Base-by-base conservation (phyloP, 805 yeast species). In the Starmera caribaea region DNA sequence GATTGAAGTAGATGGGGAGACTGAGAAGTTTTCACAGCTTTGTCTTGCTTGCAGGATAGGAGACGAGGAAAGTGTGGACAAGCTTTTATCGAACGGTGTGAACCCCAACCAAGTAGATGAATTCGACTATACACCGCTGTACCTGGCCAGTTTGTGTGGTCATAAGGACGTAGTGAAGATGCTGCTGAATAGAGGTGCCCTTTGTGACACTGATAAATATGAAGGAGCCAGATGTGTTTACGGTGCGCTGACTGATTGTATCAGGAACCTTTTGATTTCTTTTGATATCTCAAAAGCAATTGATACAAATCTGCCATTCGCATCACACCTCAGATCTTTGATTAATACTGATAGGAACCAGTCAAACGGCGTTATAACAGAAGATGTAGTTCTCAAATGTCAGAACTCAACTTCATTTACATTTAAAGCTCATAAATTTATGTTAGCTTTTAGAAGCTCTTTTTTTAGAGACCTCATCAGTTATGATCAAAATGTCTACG, bases 151-250 rank as follows among this genome's bases (percentile, higher is more conserved):
- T 14, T 53, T 83, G 11, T 83, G 94, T 61, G 94, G 94, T 1
- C 90, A 83, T 55, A 69, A 68, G 44, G 63, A 62, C 1, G 68
- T 84, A 5, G 92, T 84, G n/a, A 65, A 62, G 39, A 55, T 78
- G 37, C 59, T 84, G 16, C 61, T 84, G 9, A 67, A 72, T 35
- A 60, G 76, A 35, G 95, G 95, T 8, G 87, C 92, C 0, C 67
- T 76, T 8, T 82, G 90, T 55, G 89, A 81, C 55, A 68, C 86
- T 50, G 90, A 83, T 53, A 79, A 88, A n/a, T 77, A 77, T 51
- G 84, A 82, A 55, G 92, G 94, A 3, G 85, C 81, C 11, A 66
- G 83, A 34, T 82, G 90, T 47, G 67, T 83, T 3, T 82, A 84
- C 51, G 92, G 89, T 3, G 92, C 94, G 0, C 58, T 84, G 41